phyloP scores from a whole-genome alignment of 352 stramenopile species.

The Phytophthora tubulina region DNA sequence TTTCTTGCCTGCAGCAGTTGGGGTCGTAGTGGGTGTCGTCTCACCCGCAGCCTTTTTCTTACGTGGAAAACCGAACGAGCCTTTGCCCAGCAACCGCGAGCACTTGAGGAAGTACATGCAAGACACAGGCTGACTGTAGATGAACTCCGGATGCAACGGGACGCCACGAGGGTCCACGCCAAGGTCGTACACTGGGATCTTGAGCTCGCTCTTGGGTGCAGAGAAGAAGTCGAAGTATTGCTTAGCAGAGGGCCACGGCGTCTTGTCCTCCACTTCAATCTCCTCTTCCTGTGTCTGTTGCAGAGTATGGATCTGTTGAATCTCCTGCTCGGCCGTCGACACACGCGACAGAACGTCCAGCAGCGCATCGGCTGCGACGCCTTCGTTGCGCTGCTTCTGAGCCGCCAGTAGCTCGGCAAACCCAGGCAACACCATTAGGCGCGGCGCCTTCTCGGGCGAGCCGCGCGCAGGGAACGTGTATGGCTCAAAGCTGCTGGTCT shows the following conservation, averaged over 20 bases:
- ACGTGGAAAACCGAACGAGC: slow-evolving; percentile 76
- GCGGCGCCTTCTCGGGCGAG: slow-evolving; percentile 35
- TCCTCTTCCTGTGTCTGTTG: slow-evolving; percentile 39
- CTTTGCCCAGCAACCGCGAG: slow-evolving; percentile 61
- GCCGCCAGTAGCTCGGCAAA: slow-evolving; percentile 54
- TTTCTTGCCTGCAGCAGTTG: slow-evolving; percentile 37
- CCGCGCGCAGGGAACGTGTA: slow-evolving; percentile 12
- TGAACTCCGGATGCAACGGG: slow-evolving; percentile 77
- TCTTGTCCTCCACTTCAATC: slow-evolving; percentile 70
- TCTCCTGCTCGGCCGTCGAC: slow-evolving; percentile 24
- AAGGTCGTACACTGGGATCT: slow-evolving; percentile 76
- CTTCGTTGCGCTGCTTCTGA: slow-evolving; percentile 42
- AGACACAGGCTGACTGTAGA: slow-evolving; percentile 76
- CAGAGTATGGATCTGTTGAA: not conserved
- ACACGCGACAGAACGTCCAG: slow-evolving; percentile 36
- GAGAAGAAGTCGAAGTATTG: slow-evolving; percentile 72
- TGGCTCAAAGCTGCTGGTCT: slow-evolving; percentile 3
- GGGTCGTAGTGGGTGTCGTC: slow-evolving; percentile 15
- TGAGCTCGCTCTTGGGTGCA: slow-evolving; percentile 40
- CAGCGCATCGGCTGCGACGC: slow-evolving; percentile 18
- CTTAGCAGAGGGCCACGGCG: slow-evolving; percentile 75
- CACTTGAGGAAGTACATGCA: slow-evolving; percentile 87
- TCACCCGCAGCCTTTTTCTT: slow-evolving; percentile 54
- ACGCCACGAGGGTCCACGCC: slow-evolving; percentile 78
- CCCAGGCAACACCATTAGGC: slow-evolving; percentile 45